phyloP scores from a whole-genome alignment of 1,139 yeast genomes.

The Pneumocystis canis region DNA sequence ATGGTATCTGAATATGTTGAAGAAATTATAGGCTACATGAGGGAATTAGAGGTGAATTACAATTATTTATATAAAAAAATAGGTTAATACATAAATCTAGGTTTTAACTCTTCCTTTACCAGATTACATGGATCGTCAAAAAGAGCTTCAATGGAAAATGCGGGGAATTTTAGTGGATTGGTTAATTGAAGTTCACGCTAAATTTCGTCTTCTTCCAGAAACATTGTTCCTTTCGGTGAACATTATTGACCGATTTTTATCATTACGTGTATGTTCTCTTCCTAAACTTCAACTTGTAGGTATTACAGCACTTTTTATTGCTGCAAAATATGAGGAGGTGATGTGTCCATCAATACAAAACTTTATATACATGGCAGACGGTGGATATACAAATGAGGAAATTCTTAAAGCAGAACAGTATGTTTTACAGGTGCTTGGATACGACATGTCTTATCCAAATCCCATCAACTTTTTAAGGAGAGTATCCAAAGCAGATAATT shows the following conservation, averaged over 20 bases:
- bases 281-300: constrained; percentile 82
- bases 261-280: constrained; percentile 62
- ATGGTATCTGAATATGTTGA: constrained; percentile 90
- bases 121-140: constrained; percentile 58
- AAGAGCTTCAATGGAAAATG: constrained; percentile 67
- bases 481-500: constrained; percentile 88
- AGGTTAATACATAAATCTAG: not conserved
- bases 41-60: constrained; percentile 41
- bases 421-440: constrained; percentile 59
- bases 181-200: constrained; percentile 83
- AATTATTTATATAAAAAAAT: not conserved
- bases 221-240: constrained; percentile 79
- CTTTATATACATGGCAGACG: constrained; percentile 79
- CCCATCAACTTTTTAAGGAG: constrained; percentile 90
- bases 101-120: constrained; percentile 63
- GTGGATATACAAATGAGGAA: constrained; percentile 70
- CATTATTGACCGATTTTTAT: constrained; percentile 80
- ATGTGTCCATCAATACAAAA: constrained; percentile 78
- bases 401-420: constrained; percentile 77
- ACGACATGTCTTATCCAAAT: constrained; percentile 75
- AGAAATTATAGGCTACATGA: constrained; percentile 71
- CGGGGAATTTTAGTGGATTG: constrained; percentile 85
- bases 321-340: constrained; percentile 92
- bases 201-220: constrained; percentile 79
- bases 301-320: constrained; percentile 76